Evolutionary conservation across 2,329 filamentous ascomycete genomes (phyloP).

Genomic region (Phymatotrichopsis omnivora): DNA sequence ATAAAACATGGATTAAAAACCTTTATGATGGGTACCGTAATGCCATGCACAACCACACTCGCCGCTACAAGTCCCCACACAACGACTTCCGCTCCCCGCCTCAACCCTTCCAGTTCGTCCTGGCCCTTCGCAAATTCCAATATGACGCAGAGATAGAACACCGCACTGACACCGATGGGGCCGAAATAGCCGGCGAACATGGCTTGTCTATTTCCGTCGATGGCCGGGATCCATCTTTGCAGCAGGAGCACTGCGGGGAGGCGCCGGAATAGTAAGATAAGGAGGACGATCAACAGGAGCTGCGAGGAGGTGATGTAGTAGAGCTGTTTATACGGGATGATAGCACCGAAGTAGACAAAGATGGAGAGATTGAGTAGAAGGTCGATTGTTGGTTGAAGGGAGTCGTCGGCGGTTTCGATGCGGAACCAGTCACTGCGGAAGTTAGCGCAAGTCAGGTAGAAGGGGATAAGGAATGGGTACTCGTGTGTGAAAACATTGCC

Average conservation of each 20-base stretch:
- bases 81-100: not conserved
- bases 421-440: constrained; percentile 75
- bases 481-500: constrained; percentile 89
- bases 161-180: constrained; percentile 78
- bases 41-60: constrained; percentile 26
- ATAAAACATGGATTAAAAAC: too few species aligned
- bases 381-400: constrained; percentile 85
- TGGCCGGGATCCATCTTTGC: constrained; percentile 68
- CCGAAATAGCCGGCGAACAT: constrained; percentile 88
- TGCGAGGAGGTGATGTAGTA: constrained; percentile 57
- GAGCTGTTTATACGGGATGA: constrained; percentile 71
- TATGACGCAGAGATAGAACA: constrained; percentile 80
- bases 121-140: constrained; percentile 57
- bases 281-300: constrained; percentile 60
- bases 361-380: constrained; percentile 85
- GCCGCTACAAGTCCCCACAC: constrained; percentile 24
- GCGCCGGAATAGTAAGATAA: constrained; percentile 67
- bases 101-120: not conserved
- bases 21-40: constrained; percentile 27
- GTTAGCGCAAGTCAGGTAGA: not conserved
- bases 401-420: constrained; percentile 77
- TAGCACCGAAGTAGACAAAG: constrained; percentile 84
- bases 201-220: constrained; percentile 62
- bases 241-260: constrained; percentile 65
- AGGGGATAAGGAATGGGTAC: not conserved